Evolutionary conservation across 1,284 basidiomycete species (phyloP).

Genomic region (Naganishia sp.): DNA sequence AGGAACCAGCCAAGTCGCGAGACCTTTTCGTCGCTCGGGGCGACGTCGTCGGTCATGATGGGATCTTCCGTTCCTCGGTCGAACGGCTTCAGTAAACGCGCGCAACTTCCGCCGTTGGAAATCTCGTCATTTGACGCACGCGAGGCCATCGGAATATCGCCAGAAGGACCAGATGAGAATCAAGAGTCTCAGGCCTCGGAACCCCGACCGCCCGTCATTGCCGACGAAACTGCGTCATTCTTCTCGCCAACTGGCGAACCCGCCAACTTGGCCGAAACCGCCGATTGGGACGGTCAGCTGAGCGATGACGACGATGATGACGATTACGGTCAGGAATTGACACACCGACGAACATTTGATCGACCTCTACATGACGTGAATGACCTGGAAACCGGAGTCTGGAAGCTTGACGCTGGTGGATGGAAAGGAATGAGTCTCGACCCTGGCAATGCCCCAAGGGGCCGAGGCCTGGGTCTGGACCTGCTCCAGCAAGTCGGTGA

Average conservation of each 20-base stretch:
- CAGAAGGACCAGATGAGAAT: slow-evolving; percentile 31
- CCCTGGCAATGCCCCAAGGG: slow-evolving; percentile 16
- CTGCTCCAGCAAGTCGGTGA: slow-evolving; percentile 12
- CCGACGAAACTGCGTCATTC: slow-evolving; percentile 20
- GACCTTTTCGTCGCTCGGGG: slow-evolving; percentile 12
- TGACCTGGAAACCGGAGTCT: slow-evolving; percentile 21
- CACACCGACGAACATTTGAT: slow-evolving; percentile 18
- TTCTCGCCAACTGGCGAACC: slow-evolving; percentile 28
- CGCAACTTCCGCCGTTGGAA: slow-evolving; percentile 21
- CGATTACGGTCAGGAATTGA: slow-evolving; percentile 33
- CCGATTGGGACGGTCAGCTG: slow-evolving; percentile 46
- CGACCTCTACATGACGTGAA: slow-evolving; percentile 6
- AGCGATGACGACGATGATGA: slow-evolving; percentile 36
- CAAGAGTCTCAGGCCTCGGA: slow-evolving; percentile 9
- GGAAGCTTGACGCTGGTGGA: slow-evolving; percentile 33
- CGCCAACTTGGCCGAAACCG: slow-evolving; percentile 44
- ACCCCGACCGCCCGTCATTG: slow-evolving; percentile 4
- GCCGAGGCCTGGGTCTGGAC: slow-evolving; percentile 14
- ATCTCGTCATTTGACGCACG: slow-evolving; percentile 22
- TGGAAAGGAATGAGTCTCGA: slow-evolving; percentile 33
- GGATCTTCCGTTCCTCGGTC: slow-evolving; percentile 5
- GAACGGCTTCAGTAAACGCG: slow-evolving; percentile 8
- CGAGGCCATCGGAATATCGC: slow-evolving; percentile 34
- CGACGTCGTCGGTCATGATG: slow-evolving; percentile 10
- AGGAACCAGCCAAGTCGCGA: slow-evolving; percentile 19